A percentile compares a stretch with the other conserved stretches of the same genome.
Conservation (phyloP, 768 basidiomycete species). For the Vararia minispora region DNA sequence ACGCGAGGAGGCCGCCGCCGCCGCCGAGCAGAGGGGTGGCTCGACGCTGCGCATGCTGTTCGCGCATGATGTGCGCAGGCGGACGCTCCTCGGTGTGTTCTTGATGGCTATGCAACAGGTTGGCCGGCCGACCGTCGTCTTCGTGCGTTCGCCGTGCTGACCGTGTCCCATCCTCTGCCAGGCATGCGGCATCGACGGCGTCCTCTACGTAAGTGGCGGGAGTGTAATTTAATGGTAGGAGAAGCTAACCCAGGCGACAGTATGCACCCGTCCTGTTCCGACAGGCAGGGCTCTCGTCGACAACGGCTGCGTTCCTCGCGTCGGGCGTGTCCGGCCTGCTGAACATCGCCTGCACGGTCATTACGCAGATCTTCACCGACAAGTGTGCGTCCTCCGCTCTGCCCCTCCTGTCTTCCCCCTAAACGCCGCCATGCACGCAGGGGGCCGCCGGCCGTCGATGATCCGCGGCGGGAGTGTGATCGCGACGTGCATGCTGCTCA, state of each 20-base stretch:
- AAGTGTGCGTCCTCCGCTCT: slow-evolving; percentile 20
- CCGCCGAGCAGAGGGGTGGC: slow-evolving; percentile 3
- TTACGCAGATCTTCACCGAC: slow-evolving; percentile 28
- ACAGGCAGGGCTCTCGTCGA: slow-evolving; percentile 37
- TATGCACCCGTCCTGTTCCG: slow-evolving; percentile 38
- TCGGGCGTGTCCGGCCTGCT: slow-evolving; percentile 39
- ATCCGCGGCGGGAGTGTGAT: slow-evolving; percentile 33
- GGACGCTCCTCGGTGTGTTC: slow-evolving; percentile 31
- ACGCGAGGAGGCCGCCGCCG: not conserved
- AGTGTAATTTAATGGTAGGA: too few species aligned
- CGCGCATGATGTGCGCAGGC: slow-evolving; percentile 18
- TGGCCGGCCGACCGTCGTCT: not conserved
- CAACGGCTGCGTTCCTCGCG: slow-evolving; percentile 37
- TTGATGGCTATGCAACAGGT: slow-evolving; percentile 34
- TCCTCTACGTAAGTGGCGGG: slow-evolving; percentile 23
- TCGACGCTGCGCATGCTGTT: slow-evolving; percentile 16
- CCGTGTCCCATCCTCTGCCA: too few species aligned
- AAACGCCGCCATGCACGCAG: slow-evolving; percentile 8
- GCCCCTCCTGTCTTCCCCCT: not conserved
- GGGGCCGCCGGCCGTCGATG: slow-evolving; percentile 26
- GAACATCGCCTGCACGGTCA: slow-evolving; percentile 28
- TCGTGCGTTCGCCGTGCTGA: slow-evolving; percentile 1
- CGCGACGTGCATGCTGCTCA: slow-evolving; percentile 26
- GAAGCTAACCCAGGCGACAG: too few species aligned
- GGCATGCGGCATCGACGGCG: slow-evolving; percentile 25